These are phyloP conservation scores for Solanum hybrid DNA, from an alignment of 305 asterid genomes.

Conservation along the genomic window DNA sequence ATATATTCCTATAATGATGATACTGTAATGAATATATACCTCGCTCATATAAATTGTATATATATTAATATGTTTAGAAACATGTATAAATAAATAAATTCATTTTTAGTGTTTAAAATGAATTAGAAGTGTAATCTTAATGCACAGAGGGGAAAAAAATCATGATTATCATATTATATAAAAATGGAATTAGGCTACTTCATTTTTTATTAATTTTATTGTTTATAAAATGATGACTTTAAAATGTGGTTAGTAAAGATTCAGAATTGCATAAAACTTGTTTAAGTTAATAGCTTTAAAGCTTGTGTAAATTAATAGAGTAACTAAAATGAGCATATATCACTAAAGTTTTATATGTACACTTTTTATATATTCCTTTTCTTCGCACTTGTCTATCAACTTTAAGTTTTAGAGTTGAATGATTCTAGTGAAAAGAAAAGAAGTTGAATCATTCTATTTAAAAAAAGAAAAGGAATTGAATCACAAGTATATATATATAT, in stretches of 20 bases:
- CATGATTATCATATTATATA: not conserved
- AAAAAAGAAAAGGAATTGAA: no score
- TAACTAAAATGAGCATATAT: not conserved
- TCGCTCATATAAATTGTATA: no score
- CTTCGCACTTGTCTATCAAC: not conserved
- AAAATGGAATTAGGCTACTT: not conserved
- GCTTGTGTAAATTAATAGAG: not conserved
- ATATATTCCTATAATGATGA: not conserved
- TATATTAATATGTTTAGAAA: no score
- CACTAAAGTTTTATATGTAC: not conserved
- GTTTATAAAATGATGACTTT: no score
- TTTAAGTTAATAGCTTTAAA: no score
- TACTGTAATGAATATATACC: not conserved
- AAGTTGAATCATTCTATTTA: not conserved
- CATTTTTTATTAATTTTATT: no score
- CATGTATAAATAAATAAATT: no score
- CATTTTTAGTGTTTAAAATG: not conserved
- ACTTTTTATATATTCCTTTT: not conserved
- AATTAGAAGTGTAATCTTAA: not conserved
- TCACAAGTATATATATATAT: not conserved
- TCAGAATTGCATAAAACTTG: no score
- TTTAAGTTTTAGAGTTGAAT: no score
- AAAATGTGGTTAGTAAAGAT: no score
- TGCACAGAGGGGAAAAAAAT: not conserved
- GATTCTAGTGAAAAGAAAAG: not conserved